Evolutionary conservation across 2,329 filamentous ascomycete species (phyloP), one percentile per base, ranked within the genome.

Genomic region (Colletotrichum sp.): DNA sequence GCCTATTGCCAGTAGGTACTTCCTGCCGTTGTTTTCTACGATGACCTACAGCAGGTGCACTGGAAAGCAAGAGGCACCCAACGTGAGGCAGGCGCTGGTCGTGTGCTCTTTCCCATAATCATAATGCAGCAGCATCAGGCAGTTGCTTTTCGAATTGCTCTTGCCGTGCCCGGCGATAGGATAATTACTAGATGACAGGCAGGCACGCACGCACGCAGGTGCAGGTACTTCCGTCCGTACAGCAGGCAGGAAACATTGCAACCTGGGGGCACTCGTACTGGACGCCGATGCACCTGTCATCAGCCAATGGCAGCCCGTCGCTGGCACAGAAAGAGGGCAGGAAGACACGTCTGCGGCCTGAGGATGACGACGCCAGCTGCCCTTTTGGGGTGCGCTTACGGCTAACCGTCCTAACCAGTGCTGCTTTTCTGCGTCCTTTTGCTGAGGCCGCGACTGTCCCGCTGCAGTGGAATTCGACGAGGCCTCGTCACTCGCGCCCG

Each of bases 331-430:
- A 48, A 21, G 43, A 48, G 43, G 43, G n/a, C 58, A 30, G 30
- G n/a, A 32, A 32, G 61, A 64, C 32, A 64, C 61, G 71, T 75
- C 71, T 75, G 66, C 66, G 58, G 58, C 71, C 74, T 76, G 60
- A 75, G 71, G 74, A 71, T 76, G 74, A 76, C 74, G 74, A 52
- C n/a, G 74, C 74, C 74, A 67, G 32, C 74, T 76, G 65, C 74
- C 65, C 52, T 48, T 74, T 76, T 74, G 57, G 71, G 74, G 32
- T 21, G 28, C 43, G 43, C 43, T 48, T 21, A 48, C 43, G 43
- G 43, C 43, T 21, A 48, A 43, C 38, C 18, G 18, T 43, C 38
- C 38, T 43, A 30, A 24, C 55, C 13, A 64, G 8, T 38, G 6
- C 52, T 60, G 26, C 26, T 32, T 32, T 30, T 61, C 16, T 18